These are phyloP conservation scores for Debaryomyces sp. DNA, from an alignment of 1,139 yeast genomes.

Conservation along the genomic window DNA sequence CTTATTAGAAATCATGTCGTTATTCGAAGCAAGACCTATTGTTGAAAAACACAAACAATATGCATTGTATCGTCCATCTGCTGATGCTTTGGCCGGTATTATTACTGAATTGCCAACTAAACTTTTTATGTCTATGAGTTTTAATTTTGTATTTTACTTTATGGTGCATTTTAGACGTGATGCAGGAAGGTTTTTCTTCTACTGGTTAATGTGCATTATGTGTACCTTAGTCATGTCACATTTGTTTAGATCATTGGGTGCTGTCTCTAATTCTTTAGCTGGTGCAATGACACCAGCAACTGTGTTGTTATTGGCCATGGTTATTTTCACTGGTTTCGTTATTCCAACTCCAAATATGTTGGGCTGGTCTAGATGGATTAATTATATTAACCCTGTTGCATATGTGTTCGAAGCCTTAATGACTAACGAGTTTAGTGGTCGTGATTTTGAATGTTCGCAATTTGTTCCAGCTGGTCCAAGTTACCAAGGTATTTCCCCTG, in stretches of 20 bases:
- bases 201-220: conserved; percentile 51
- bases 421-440: conserved; percentile 59
- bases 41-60: conserved; percentile 79
- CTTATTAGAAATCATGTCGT: conserved; percentile 73
- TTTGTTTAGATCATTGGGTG: conserved; percentile 71
- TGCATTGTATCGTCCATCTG: conserved; percentile 76
- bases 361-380: conserved; percentile 83
- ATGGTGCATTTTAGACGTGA: conserved; percentile 66
- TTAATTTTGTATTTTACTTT: conserved; percentile 67
- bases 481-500: conserved; percentile 53
- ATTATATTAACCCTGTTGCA: conserved; percentile 70
- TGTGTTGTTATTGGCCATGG: conserved; percentile 57
- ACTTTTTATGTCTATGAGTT: conserved; percentile 52
- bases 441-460: conserved; percentile 42
- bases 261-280: conserved; percentile 58
- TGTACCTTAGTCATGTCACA: conserved; percentile 71
- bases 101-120: conserved; percentile 70
- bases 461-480: conserved; percentile 26
- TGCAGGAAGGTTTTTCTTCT: conserved; percentile 73
- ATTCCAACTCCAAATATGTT: conserved; percentile 68
- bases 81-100: conserved; percentile 73
- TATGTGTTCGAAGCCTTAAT: conserved; percentile 71
- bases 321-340: conserved; percentile 75
- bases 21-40: conserved; percentile 54
- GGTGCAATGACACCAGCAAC: conserved; percentile 81